Evolutionary conservation across 176 grass and related monocot species (phyloP).

Genomic region (Avena sativa): DNA sequence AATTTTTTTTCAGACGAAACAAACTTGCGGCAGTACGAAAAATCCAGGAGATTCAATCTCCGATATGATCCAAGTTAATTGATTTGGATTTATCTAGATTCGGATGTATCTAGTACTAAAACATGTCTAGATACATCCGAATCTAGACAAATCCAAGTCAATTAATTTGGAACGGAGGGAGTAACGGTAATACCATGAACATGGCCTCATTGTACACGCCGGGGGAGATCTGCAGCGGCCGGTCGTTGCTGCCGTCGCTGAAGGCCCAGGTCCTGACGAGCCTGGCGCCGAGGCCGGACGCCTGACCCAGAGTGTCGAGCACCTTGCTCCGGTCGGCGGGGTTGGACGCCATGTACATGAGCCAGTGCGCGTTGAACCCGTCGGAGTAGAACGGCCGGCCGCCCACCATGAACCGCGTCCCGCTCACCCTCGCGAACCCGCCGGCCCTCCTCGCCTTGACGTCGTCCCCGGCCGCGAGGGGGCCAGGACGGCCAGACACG

Average conservation of each 20-base stretch:
- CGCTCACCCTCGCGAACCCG: background rate
- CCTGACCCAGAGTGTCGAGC: slow-evolving; percentile 46
- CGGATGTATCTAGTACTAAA: no score
- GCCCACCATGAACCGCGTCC: background rate
- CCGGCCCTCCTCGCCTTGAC: background rate
- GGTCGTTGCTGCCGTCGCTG: slow-evolving; percentile 63
- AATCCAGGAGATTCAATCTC: no score
- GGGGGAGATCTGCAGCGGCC: slow-evolving; percentile 51
- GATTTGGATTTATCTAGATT: no score
- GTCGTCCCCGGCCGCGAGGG: background rate
- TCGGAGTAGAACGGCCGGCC: slow-evolving; percentile 2
- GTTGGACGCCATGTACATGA: slow-evolving; percentile 77
- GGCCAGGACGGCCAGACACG: slow-evolving; percentile 8
- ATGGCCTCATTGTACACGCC: no score
- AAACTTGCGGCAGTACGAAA: no score
- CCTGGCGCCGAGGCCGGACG: slow-evolving; percentile 54
- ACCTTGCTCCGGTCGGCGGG: slow-evolving; percentile 61
- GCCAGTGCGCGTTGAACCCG: slow-evolving; percentile 56
- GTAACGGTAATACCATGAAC: no score
- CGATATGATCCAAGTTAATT: no score
- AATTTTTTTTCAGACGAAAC: no score
- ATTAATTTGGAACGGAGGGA: no score
- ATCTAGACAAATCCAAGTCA: no score
- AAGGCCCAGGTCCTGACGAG: slow-evolving; percentile 86
- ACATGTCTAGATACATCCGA: no score